Percentiles rank a stretch among this genome's conserved stretches.
Conservation (phyloP, 768 basidiomycete species). For the Hygrophoropsis aurantiaca region DNA sequence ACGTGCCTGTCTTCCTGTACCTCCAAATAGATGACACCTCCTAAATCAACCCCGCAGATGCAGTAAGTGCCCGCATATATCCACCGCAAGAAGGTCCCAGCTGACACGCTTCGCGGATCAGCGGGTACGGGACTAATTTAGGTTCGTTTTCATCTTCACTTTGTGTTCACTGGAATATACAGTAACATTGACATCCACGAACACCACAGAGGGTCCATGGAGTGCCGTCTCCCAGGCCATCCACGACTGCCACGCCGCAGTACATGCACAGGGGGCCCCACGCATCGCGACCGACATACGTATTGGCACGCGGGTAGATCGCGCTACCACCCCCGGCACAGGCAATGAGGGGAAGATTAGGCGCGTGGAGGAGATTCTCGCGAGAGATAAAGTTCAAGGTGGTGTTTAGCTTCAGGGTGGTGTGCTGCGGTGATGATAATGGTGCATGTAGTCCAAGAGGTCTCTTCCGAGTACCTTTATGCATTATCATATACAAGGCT, state of each 20-base stretch:
- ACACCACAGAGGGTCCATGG: conserved; percentile 75
- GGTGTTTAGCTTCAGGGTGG: too few species aligned
- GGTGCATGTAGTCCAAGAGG: too few species aligned
- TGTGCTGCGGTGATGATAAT: too few species aligned
- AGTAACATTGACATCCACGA: conserved; percentile 6
- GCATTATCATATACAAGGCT: too few species aligned
- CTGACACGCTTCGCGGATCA: conserved; percentile 25
- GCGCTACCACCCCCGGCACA: conserved; percentile 55
- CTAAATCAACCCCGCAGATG: conserved; percentile 24
- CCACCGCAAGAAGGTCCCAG: conserved; percentile 42
- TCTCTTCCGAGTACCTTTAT: too few species aligned
- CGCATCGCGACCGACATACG: conserved; percentile 91
- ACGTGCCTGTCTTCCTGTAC: conserved; percentile 11
- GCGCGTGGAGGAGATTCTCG: conserved; percentile 79
- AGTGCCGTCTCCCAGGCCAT: conserved; percentile 80
- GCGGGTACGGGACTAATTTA: conserved; percentile 91
- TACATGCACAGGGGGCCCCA: conserved; percentile 73
- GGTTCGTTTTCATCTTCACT: conserved; percentile 38
- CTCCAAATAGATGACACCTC: background rate
- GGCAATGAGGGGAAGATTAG: conserved; percentile 81
- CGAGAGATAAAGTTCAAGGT: conserved; percentile 29
- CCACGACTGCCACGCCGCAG: conserved; percentile 86
- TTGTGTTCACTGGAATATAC: background rate
- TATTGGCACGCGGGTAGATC: conserved; percentile 86
- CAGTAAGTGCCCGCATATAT: conserved; percentile 28